Percentiles rank a stretch among this genome's conserved stretches.
These are phyloP conservation scores for Arthroderma sp. DNA, from an alignment of 2,329 filamentous ascomycete species.

Conservation along the genomic window DNA sequence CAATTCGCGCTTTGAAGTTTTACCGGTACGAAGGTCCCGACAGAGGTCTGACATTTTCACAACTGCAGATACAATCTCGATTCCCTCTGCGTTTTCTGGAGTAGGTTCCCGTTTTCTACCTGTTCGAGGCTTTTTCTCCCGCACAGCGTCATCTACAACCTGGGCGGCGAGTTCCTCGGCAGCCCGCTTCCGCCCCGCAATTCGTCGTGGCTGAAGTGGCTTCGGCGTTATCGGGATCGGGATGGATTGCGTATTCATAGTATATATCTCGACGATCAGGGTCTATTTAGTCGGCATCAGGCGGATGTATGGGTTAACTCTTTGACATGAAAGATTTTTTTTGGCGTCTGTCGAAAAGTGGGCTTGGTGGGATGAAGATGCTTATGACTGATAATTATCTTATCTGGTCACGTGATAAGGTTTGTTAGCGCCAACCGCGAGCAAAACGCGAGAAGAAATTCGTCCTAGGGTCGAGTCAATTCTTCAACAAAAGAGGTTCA, in stretches of 20 bases:
- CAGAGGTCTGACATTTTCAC: constrained; percentile 47
- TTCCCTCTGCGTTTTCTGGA: constrained; percentile 34
- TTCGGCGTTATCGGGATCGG: constrained; percentile 6
- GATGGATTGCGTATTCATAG: constrained; percentile 3
- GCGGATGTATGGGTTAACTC: no score
- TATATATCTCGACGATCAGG: no score
- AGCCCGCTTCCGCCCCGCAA: constrained; percentile 6
- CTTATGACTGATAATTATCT: no score
- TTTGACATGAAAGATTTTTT: no score
- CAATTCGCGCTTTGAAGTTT: constrained; percentile 43
- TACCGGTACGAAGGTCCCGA: constrained; percentile 40
- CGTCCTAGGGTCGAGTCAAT: no score
- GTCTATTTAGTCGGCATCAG: no score
- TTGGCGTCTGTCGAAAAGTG: no score
- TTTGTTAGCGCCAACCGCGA: no score
- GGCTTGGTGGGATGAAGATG: no score
- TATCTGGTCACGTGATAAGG: no score
- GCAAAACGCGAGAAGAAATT: no score
- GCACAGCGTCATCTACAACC: constrained; percentile 11
- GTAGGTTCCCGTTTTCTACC: constrained; percentile 29
- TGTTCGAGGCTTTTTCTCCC: constrained; percentile 16
- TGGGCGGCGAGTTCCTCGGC: constrained; percentile 16
- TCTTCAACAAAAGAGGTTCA: no score
- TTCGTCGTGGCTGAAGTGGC: constrained; percentile 11
- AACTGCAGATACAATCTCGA: constrained; percentile 40